Conservation (phyloP, 257 asterid genomes). For the Primulina huaijiensis region DNA sequence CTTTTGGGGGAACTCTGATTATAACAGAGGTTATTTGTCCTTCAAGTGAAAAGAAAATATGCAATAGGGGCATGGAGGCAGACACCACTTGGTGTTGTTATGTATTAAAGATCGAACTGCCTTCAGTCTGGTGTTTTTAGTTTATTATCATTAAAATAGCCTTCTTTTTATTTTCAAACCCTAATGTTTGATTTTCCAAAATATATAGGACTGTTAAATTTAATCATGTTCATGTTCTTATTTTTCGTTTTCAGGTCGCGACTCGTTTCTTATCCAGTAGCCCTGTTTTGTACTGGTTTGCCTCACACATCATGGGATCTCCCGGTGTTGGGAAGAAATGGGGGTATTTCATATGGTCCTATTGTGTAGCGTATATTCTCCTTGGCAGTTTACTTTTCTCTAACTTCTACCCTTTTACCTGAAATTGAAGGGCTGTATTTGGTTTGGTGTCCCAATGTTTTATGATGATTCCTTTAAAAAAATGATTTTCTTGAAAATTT, state of each 20-base stretch:
- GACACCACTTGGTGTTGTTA: neutral
- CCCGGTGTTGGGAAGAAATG: conserved; percentile 45
- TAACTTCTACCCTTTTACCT: conserved; percentile 94
- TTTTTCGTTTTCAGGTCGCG: conserved; percentile 53
- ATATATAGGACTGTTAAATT: too few relatives aligned
- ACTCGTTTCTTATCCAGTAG: conserved; percentile 89
- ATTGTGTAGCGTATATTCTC: conserved; percentile 66
- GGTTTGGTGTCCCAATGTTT: neutral
- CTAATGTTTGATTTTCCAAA: neutral
- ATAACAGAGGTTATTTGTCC: neutral
- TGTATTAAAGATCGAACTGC: neutral
- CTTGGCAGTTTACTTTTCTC: conserved; percentile 87
- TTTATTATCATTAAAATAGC: neutral
- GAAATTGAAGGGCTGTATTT: conserved; percentile 20
- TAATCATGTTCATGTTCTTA: conserved; percentile 15
- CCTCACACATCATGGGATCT: conserved; percentile 55
- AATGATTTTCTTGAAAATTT: neutral
- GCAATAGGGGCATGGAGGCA: neutral
- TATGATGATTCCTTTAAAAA: neutral
- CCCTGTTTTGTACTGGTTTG: conserved; percentile 84
- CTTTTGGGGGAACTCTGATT: neutral
- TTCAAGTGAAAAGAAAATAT: neutral
- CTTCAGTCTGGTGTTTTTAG: neutral
- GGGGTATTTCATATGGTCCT: conserved; percentile 76
- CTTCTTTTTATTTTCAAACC: conserved; percentile 2